Evolutionary conservation across 2,329 filamentous ascomycete species (phyloP).

Genomic region (Diaporthe sp.): DNA sequence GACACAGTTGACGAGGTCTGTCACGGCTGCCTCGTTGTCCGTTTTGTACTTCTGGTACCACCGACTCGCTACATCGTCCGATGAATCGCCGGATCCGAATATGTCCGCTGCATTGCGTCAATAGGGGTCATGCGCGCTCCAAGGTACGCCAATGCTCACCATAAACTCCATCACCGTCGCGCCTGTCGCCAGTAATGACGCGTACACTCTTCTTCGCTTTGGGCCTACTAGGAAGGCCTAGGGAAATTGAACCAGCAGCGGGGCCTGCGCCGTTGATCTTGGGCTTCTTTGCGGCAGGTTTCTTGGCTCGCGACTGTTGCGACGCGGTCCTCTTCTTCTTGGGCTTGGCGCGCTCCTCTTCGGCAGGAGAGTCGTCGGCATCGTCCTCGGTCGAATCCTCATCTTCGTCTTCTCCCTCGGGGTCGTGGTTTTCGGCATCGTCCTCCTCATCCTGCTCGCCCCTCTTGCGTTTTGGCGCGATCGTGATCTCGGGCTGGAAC

Average conservation of each 20-base stretch:
- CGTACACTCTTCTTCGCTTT: conserved; percentile 71
- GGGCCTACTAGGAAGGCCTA: conserved; percentile 61
- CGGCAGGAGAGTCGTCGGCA: conserved; percentile 56
- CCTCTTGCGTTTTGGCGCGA: conserved; percentile 70
- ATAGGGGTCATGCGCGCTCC: conserved; percentile 35
- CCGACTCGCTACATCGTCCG: conserved; percentile 68
- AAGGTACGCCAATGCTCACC: conserved; percentile 55
- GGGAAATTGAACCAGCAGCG: conserved; percentile 52
- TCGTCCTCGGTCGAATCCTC: conserved; percentile 48
- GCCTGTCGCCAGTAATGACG: conserved; percentile 60
- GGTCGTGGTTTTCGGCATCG: conserved; percentile 60
- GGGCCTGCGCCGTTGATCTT: conserved; percentile 70
- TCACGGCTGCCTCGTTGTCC: conserved; percentile 67
- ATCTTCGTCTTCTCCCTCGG: conserved; percentile 49
- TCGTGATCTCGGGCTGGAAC: conserved; percentile 66
- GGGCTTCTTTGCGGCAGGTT: conserved; percentile 73
- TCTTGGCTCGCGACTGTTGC: conserved; percentile 61
- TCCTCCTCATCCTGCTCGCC: conserved; percentile 60
- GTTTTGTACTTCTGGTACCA: conserved; percentile 71
- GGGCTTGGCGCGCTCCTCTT: conserved; percentile 57
- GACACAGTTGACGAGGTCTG: conserved; percentile 76
- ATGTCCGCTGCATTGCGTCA: conserved; percentile 66
- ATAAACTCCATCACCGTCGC: conserved; percentile 67
- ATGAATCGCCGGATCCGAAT: conserved; percentile 69
- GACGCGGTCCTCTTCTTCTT: conserved; percentile 50